Conservation (phyloP, 495 filamentous ascomycete species). For the Neurospora sp. region DNA sequence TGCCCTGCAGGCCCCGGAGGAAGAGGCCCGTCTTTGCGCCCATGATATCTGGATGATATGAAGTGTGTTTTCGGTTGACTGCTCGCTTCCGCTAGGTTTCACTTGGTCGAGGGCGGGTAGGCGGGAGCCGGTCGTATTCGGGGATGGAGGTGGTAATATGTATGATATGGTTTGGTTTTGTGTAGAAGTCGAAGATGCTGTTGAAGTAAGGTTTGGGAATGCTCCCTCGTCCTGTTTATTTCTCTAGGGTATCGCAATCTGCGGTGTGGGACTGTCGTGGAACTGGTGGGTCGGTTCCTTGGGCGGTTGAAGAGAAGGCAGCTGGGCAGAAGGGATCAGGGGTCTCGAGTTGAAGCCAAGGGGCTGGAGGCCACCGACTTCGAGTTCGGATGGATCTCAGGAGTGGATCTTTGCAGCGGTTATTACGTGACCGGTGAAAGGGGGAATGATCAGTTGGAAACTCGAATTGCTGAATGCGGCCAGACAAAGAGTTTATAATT, state of each 20-base stretch:
- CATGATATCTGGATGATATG: conserved; percentile 15
- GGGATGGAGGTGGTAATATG: not conserved
- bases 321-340: not conserved
- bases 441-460: not conserved
- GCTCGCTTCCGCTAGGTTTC: not conserved
- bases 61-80: not conserved
- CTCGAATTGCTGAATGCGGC: not conserved
- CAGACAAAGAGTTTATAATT: not conserved
- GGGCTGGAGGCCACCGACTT: not conserved
- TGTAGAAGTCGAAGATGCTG: not conserved
- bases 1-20: conserved; percentile 52
- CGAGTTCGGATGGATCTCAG: not conserved
- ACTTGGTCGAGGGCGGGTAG: not conserved
- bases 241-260: not conserved
- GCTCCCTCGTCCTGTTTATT: not conserved
- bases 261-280: not conserved
- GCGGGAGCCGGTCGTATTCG: not conserved
- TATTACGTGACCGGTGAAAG: not conserved
- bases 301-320: not conserved
- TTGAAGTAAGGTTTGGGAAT: not conserved
- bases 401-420: not conserved
- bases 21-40: conserved; percentile 39
- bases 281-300: not conserved
- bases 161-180: not conserved
- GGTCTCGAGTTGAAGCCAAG: not conserved